Percentiles rank a stretch among this genome's conserved stretches.
phyloP scores from a whole-genome alignment of 306 rosid species.

The Quillaja saponaria region DNA sequence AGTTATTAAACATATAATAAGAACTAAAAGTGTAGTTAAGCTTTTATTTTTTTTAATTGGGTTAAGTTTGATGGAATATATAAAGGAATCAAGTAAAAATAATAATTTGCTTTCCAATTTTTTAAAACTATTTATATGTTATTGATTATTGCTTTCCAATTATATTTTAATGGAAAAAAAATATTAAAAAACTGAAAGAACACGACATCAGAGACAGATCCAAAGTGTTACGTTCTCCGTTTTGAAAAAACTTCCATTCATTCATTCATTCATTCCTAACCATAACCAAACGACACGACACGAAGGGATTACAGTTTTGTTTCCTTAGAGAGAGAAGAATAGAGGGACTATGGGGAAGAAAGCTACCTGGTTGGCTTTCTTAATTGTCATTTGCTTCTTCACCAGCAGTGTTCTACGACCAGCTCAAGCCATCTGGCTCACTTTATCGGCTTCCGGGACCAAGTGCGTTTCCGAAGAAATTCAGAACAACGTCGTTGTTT shows the following conservation, averaged over 20 bases:
- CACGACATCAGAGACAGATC: slow-evolving; percentile 8
- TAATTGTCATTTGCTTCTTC: slow-evolving; percentile 30
- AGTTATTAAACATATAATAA: too few species aligned
- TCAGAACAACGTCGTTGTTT: slow-evolving; percentile 85
- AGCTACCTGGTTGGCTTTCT: slow-evolving; percentile 28
- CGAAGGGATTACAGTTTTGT: background rate
- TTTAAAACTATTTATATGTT: too few species aligned
- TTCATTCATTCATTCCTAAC: too few species aligned
- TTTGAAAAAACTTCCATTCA: background rate
- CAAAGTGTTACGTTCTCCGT: background rate
- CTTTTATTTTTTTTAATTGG: too few species aligned
- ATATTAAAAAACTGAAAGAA: too few species aligned
- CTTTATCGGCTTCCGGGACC: slow-evolving; percentile 57
- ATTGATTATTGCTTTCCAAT: too few species aligned
- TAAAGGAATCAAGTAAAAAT: too few species aligned
- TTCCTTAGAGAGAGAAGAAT: background rate
- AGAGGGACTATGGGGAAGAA: slow-evolving; percentile 32
- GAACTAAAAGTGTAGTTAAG: too few species aligned
- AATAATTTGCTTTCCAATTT: too few species aligned
- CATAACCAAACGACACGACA: background rate
- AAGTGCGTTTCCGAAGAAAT: slow-evolving; percentile 98
- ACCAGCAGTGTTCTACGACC: slow-evolving; percentile 23
- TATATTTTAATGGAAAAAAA: background rate
- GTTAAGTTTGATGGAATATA: too few species aligned
- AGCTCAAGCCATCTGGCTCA: slow-evolving; percentile 53